Evolutionary conservation across 2,329 filamentous ascomycete species (phyloP).

Genomic region (Fusarium miscanthi): DNA sequence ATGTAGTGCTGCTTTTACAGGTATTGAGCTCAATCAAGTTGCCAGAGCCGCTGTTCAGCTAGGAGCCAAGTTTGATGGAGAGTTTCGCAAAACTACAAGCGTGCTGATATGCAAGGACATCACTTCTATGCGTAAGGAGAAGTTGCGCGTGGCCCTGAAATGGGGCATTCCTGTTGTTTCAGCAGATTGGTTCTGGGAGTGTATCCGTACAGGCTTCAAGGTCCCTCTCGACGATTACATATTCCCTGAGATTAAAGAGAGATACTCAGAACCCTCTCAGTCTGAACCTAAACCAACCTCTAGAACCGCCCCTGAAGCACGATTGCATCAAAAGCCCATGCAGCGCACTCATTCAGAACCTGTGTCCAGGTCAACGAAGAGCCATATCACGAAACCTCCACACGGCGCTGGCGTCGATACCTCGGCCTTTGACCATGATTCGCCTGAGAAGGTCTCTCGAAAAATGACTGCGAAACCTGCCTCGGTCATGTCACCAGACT

Average conservation of each 20-base stretch:
- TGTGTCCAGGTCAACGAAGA: slow-evolving; percentile 12
- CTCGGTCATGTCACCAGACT: slow-evolving; percentile 51
- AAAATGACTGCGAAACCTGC: slow-evolving; percentile 14
- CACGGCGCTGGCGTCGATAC: slow-evolving; percentile 51
- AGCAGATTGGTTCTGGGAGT: slow-evolving; percentile 86
- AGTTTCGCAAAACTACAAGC: slow-evolving; percentile 76
- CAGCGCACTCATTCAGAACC: slow-evolving; percentile 41
- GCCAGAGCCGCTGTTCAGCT: slow-evolving; percentile 80
- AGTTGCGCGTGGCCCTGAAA: slow-evolving; percentile 79
- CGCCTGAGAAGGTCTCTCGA: slow-evolving; percentile 30
- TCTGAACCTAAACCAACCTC: slow-evolving; percentile 6
- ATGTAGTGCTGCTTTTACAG: slow-evolving; percentile 84
- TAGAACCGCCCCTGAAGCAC: slow-evolving; percentile 6
- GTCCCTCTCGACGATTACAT: slow-evolving; percentile 60
- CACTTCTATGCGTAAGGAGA: slow-evolving; percentile 72
- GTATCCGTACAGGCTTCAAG: slow-evolving; percentile 68
- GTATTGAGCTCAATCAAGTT: slow-evolving; percentile 87
- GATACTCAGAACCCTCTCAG: slow-evolving; percentile 32
- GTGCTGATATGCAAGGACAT: slow-evolving; percentile 78
- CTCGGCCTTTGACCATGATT: slow-evolving; percentile 53
- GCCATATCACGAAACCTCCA: slow-evolving; percentile 31
- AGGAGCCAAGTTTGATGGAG: slow-evolving; percentile 84
- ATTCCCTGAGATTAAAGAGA: slow-evolving; percentile 59
- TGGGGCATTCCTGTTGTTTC: slow-evolving; percentile 85
- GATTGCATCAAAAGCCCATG: slow-evolving; percentile 22